A percentile compares a stretch with the other conserved stretches of the same genome.
phyloP scores from a whole-genome alignment of 352 stramenopile species.

The Saprolegnia parasitica region DNA sequence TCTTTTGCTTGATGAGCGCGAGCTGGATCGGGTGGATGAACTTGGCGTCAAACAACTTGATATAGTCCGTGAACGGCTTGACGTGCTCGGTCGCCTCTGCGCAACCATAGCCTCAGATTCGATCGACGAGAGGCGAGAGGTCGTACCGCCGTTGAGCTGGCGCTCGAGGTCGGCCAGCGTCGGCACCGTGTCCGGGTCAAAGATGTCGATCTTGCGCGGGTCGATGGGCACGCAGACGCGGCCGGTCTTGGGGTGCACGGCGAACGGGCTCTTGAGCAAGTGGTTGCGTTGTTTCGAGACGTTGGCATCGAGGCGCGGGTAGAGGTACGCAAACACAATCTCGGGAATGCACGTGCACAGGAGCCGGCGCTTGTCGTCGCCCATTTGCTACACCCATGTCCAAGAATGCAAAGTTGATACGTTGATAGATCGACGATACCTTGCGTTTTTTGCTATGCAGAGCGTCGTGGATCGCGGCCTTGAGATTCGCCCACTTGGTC shows the following conservation, averaged over 20 bases:
- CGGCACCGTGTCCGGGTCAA: constrained; percentile 84
- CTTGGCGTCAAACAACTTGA: constrained; percentile 63
- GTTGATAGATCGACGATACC: constrained; percentile 31
- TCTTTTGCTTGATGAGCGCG: constrained; percentile 57
- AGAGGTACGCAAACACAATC: constrained; percentile 95
- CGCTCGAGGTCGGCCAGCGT: constrained; percentile 76
- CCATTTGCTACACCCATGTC: too few species aligned
- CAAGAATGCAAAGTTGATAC: too few species aligned
- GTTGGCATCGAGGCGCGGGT: constrained; percentile 98
- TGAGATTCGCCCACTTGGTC: constrained; percentile 89
- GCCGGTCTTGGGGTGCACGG: constrained; percentile 96
- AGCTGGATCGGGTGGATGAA: constrained; percentile 66
- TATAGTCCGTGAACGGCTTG: constrained; percentile 62
- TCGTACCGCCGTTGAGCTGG: constrained; percentile 53
- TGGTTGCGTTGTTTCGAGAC: constrained; percentile 99
- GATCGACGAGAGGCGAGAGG: background rate
- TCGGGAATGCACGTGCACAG: constrained; percentile 90
- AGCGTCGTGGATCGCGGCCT: constrained; percentile 62
- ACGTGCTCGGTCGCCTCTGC: constrained; percentile 10
- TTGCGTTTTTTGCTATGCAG: constrained; percentile 45
- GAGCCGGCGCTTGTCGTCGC: constrained; percentile 42
- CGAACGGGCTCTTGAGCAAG: constrained; percentile 99
- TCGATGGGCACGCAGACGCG: constrained; percentile 97
- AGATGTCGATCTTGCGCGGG: constrained; percentile 72
- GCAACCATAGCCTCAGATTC: too few species aligned